phyloP scores from a whole-genome alignment of 1,284 basidiomycete species.

The Moesziomyces sp. region DNA sequence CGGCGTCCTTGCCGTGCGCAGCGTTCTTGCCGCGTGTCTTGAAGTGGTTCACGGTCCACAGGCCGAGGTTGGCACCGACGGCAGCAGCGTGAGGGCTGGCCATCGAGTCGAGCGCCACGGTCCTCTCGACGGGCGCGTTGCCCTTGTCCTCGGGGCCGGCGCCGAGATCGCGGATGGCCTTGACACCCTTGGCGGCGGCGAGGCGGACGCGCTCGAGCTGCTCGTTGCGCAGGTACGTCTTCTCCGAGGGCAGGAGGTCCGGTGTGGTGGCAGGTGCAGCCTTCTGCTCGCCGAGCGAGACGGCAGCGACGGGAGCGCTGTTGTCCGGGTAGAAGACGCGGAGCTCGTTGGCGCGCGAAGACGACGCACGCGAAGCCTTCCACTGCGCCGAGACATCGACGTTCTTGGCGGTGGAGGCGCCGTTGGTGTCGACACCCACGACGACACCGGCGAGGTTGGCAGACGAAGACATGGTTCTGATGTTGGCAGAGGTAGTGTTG shows the following conservation, averaged over 20 bases:
- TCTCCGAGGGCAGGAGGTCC: constrained; percentile 53
- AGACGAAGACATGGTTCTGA: constrained; percentile 36
- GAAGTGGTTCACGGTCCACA: constrained; percentile 66
- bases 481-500: not conserved
- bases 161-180: constrained; percentile 61
- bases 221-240: constrained; percentile 62
- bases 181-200: constrained; percentile 64
- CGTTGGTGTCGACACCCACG: constrained; percentile 49
- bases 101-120: constrained; percentile 59
- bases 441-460: constrained; percentile 44
- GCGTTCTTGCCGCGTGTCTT: constrained; percentile 61
- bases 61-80: constrained; percentile 58
- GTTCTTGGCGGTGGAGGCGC: constrained; percentile 49
- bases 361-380: constrained; percentile 58
- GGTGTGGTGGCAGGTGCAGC: constrained; percentile 59
- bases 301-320: constrained; percentile 53
- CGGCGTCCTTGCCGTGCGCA: constrained; percentile 45
- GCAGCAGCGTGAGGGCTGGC: constrained; percentile 63
- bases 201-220: constrained; percentile 59
- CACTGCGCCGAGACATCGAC: constrained; percentile 59
- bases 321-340: constrained; percentile 60
- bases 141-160: constrained; percentile 42
- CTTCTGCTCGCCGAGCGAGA: constrained; percentile 60
- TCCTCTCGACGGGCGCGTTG: constrained; percentile 39
- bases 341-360: constrained; percentile 58